A percentile compares a stretch with the other conserved stretches of the same genome.
Conservation (phyloP, 2,329 filamentous ascomycete genomes). For the Fusarium subglutinans region DNA sequence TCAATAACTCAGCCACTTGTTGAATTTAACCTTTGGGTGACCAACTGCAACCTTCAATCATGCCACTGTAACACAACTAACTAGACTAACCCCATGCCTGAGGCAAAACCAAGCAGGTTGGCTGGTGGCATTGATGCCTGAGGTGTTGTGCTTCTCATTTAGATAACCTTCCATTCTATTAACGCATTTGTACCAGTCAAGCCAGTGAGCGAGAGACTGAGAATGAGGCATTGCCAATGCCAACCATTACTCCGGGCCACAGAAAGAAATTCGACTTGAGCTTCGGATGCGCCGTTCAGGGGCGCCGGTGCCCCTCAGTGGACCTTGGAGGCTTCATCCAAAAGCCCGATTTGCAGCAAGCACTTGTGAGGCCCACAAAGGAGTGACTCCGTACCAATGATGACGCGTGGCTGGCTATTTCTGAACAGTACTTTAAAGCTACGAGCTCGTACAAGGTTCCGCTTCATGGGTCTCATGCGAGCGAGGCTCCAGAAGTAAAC, state of each 20-base stretch:
- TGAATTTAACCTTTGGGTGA: constrained; percentile 1
- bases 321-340: constrained; percentile 4
- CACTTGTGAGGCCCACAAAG: constrained; percentile 8
- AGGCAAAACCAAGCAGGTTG: not conserved
- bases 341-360: constrained; percentile 27
- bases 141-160: not conserved
- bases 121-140: not conserved
- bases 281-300: constrained; percentile 44
- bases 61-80: constrained; percentile 11
- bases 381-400: constrained; percentile 34
- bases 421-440: constrained; percentile 11
- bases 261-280: constrained; percentile 33
- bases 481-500: not conserved
- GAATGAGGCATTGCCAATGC: constrained; percentile 13
- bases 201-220: not conserved
- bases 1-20: not conserved
- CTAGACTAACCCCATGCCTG: not conserved
- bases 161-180: not conserved
- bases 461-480: not conserved
- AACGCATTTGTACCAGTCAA: not conserved
- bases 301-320: constrained; percentile 30
- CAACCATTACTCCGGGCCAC: not conserved
- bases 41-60: constrained; percentile 17
- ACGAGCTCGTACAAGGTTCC: constrained; percentile 13
- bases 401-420: constrained; percentile 33